Conservation (phyloP, 257 asterid genomes). For the Gentiana macrophylla region DNA sequence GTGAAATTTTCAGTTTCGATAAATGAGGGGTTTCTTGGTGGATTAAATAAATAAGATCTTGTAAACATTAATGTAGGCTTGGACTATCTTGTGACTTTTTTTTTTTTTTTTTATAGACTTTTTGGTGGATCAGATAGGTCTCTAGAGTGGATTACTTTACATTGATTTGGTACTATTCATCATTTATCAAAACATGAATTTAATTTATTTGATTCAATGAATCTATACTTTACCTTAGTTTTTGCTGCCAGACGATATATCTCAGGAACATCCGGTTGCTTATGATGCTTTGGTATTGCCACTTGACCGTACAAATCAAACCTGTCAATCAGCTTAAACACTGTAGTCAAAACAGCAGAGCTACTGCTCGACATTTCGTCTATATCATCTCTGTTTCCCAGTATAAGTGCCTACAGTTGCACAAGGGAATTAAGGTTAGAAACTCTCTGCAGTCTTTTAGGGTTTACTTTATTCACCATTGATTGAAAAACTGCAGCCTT, state of each 20-base stretch:
- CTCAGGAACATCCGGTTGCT: constrained; percentile 53
- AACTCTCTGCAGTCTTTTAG: background rate
- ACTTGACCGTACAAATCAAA: constrained; percentile 54
- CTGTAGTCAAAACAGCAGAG: constrained; percentile 49
- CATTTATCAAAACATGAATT: background rate
- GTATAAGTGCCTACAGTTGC: constrained; percentile 40
- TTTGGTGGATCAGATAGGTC: background rate
- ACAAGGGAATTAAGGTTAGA: constrained; percentile 10
- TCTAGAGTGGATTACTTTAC: background rate
- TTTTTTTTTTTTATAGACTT: background rate
- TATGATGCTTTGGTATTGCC: constrained; percentile 62
- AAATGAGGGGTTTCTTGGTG: background rate
- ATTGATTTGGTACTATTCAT: background rate
- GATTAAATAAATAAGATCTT: background rate
- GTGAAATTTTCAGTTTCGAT: constrained; percentile 8
- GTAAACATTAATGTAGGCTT: background rate
- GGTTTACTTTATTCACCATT: background rate
- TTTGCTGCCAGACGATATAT: constrained; percentile 57
- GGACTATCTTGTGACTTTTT: background rate
- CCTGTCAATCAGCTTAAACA: constrained; percentile 52
- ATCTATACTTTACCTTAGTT: constrained; percentile 41
- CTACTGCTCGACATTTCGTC: constrained; percentile 53
- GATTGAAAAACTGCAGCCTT: constrained; percentile 9
- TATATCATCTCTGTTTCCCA: constrained; percentile 60
- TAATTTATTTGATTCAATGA: background rate